phyloP scores from a whole-genome alignment of 371 early-diverging fungal species.

The Rhizopus delemar region DNA sequence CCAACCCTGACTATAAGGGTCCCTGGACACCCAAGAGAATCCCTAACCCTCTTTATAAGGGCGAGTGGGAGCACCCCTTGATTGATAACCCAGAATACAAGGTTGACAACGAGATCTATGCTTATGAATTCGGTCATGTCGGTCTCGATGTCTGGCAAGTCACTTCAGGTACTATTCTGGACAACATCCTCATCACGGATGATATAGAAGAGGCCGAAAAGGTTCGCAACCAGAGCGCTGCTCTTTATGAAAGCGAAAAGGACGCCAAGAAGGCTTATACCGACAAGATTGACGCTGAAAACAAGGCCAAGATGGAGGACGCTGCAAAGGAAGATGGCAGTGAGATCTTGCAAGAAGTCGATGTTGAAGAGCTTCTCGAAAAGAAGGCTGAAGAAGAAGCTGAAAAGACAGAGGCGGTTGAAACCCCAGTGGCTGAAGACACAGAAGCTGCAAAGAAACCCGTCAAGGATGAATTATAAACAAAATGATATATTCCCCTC shows the following conservation, averaged over 20 bases:
- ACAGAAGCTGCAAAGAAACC: slow-evolving; percentile 30
- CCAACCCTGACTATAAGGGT: slow-evolving; percentile 90
- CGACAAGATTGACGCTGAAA: slow-evolving; percentile 34
- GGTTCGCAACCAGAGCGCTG: slow-evolving; percentile 63
- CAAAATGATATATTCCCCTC: not conserved
- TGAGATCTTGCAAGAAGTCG: slow-evolving; percentile 23
- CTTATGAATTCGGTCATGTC: slow-evolving; percentile 78
- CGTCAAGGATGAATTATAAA: slow-evolving; percentile 56
- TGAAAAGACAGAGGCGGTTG: slow-evolving; percentile 18
- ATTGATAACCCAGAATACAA: slow-evolving; percentile 92
- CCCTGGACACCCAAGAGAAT: slow-evolving; percentile 81
- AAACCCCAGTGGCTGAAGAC: slow-evolving; percentile 23
- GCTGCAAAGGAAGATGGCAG: slow-evolving; percentile 24
- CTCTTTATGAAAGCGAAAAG: slow-evolving; percentile 44
- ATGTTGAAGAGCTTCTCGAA: not conserved
- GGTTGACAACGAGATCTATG: slow-evolving; percentile 81
- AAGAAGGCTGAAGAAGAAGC: slow-evolving; percentile 9
- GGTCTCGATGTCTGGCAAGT: slow-evolving; percentile 98
- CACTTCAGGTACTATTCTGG: slow-evolving; percentile 89
- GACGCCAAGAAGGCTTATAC: slow-evolving; percentile 29
- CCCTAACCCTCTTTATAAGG: slow-evolving; percentile 95
- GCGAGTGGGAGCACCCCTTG: slow-evolving; percentile 85
- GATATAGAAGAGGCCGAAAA: slow-evolving; percentile 71
- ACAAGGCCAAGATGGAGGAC: slow-evolving; percentile 17
- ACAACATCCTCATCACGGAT: slow-evolving; percentile 85